Conservation (phyloP, 139 green algal species). For the Chlorella ohadii region DNA sequence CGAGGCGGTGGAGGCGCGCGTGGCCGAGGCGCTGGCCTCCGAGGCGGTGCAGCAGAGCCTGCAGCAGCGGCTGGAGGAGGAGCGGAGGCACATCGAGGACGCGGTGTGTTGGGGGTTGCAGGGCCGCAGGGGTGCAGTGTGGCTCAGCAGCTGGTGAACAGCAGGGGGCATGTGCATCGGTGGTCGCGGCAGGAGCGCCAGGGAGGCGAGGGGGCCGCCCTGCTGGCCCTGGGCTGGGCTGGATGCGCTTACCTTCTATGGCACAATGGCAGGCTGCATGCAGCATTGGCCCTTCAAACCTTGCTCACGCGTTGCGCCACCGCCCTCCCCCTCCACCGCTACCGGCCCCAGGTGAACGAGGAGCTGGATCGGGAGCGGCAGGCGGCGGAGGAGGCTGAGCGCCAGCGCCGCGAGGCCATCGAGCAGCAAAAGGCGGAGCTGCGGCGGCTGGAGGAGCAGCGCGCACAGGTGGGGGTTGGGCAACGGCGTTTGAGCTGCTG, state of each 20-base stretch:
- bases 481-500: too few species aligned
- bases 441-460: constrained; percentile 48
- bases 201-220: too few species aligned
- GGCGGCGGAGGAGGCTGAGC: constrained; percentile 47
- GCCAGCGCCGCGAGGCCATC: constrained; percentile 50
- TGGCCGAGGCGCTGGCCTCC: constrained; percentile 53
- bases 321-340: background rate
- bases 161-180: too few species aligned
- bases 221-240: too few species aligned
- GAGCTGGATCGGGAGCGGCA: constrained; percentile 63
- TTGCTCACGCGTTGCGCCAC: background rate
- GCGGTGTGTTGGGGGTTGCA: constrained; percentile 25
- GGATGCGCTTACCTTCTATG: too few species aligned
- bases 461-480: background rate
- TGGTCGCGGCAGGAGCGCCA: too few species aligned
- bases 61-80: constrained; percentile 51
- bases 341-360: constrained; percentile 53
- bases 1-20: constrained; percentile 51
- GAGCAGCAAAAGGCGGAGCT: constrained; percentile 64
- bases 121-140: background rate
- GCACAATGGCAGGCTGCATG: background rate
- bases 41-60: constrained; percentile 64
- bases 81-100: constrained; percentile 59
- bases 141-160: background rate
- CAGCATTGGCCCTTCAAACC: too few species aligned